phyloP scores from a whole-genome alignment of 305 asterid species.

The Fraxinus latifolia region DNA sequence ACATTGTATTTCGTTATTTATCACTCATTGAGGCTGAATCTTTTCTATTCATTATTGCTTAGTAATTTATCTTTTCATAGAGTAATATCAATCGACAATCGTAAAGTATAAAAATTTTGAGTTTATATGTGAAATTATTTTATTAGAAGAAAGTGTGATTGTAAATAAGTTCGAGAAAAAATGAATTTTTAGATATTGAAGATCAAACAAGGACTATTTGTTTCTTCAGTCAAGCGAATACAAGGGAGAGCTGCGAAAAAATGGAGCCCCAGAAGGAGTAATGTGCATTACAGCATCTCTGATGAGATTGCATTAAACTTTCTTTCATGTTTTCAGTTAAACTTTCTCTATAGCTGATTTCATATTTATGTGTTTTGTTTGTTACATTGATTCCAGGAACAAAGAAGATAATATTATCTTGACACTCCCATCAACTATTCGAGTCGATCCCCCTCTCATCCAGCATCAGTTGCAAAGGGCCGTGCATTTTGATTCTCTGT shows the following conservation, averaged over 20 bases:
- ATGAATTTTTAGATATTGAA: too few relatives aligned
- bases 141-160: too few relatives aligned
- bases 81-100: too few relatives aligned
- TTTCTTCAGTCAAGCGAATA: constrained; percentile 31
- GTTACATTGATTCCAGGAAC: constrained; percentile 45
- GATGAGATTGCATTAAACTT: constrained; percentile 17
- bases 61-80: too few relatives aligned
- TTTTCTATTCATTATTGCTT: too few relatives aligned
- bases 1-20: too few relatives aligned
- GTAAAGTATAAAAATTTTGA: too few relatives aligned
- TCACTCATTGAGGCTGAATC: too few relatives aligned
- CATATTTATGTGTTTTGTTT: constrained; percentile 34
- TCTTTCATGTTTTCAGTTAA: neutral
- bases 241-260: constrained; percentile 30
- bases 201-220: neutral
- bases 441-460: constrained; percentile 28
- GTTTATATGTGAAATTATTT: too few relatives aligned
- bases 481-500: constrained; percentile 21
- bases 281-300: constrained; percentile 21
- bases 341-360: neutral
- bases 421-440: constrained; percentile 13
- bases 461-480: constrained; percentile 31
- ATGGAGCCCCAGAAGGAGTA: constrained; percentile 30
- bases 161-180: too few relatives aligned
- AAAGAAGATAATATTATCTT: constrained; percentile 22